Percentiles rank a stretch among this genome's conserved stretches.
phyloP scores from a whole-genome alignment of 768 basidiomycete species.

The Dacryopinax primogenitus region DNA sequence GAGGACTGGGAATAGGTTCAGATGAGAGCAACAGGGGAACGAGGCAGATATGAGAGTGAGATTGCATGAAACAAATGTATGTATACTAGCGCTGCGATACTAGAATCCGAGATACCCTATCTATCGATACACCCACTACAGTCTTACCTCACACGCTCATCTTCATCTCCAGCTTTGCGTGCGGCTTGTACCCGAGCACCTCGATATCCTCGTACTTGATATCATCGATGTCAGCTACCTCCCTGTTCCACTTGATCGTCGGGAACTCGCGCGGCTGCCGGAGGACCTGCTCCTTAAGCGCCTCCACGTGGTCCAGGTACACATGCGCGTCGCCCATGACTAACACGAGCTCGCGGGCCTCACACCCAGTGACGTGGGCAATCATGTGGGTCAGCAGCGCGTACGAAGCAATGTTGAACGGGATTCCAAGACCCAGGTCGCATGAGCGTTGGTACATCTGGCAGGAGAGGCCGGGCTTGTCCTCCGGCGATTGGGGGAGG shows the following conservation, averaged over 20 bases:
- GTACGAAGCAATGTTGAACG: constrained; percentile 99
- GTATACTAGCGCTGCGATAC: constrained; percentile 1
- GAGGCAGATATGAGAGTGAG: background rate
- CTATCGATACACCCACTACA: background rate
- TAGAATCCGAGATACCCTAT: background rate
- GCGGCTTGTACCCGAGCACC: constrained; percentile 75
- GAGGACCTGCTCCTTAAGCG: constrained; percentile 68
- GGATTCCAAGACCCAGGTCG: constrained; percentile 91
- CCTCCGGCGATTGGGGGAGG: constrained; percentile 42
- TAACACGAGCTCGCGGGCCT: constrained; percentile 79
- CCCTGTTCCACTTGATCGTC: constrained; percentile 56
- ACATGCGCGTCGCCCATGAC: constrained; percentile 98
- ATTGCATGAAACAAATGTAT: background rate
- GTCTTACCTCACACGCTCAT: constrained; percentile 65
- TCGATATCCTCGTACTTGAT: constrained; percentile 69
- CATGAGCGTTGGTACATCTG: constrained; percentile 97
- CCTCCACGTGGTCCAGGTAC: constrained; percentile 80
- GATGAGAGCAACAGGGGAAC: background rate
- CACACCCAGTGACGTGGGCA: constrained; percentile 77
- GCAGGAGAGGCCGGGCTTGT: constrained; percentile 70
- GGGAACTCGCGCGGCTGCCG: constrained; percentile 75
- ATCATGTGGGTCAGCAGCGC: constrained; percentile 96
- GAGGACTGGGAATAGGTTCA: background rate
- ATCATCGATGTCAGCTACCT: constrained; percentile 61
- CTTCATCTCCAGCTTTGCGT: constrained; percentile 82